Evolutionary conservation across 2,329 filamentous ascomycete species (phyloP).

Genomic region (Clarireedia monteithiana): DNA sequence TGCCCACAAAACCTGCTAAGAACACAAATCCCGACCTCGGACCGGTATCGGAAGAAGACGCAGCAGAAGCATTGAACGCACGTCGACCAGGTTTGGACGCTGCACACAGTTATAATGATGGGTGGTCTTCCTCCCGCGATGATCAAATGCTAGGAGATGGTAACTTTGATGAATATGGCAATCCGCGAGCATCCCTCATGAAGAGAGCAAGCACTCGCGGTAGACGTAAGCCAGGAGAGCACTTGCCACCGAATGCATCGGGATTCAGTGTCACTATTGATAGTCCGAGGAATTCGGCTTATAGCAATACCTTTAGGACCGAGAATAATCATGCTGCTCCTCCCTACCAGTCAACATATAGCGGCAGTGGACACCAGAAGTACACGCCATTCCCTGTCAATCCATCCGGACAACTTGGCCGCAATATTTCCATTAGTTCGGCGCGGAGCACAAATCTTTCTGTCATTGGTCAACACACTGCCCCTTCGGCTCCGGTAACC

Average conservation of each 20-base stretch:
- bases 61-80: constrained; percentile 34
- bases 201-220: constrained; percentile 26
- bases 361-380: constrained; percentile 2
- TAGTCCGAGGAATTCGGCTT: not conserved
- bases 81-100: constrained; percentile 18
- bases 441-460: not conserved
- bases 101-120: constrained; percentile 19
- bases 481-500: not conserved
- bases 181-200: constrained; percentile 19
- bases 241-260: not conserved
- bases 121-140: not conserved
- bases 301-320: not conserved
- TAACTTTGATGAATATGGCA: constrained; percentile 17
- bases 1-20: constrained; percentile 37
- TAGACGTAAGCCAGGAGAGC: constrained; percentile 23
- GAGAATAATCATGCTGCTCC: not conserved
- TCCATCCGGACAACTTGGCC: not conserved
- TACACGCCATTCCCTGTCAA: constrained; percentile 1
- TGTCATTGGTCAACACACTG: not conserved
- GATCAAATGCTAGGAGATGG: constrained; percentile 8
- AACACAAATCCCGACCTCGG: constrained; percentile 11
- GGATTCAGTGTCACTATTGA: constrained; percentile 8
- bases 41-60: constrained; percentile 30
- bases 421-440: constrained; percentile 1
- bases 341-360: not conserved